Evolutionary conservation across 2,329 filamentous ascomycete species (phyloP).

Genomic region (Verticillium albo-atrum): DNA sequence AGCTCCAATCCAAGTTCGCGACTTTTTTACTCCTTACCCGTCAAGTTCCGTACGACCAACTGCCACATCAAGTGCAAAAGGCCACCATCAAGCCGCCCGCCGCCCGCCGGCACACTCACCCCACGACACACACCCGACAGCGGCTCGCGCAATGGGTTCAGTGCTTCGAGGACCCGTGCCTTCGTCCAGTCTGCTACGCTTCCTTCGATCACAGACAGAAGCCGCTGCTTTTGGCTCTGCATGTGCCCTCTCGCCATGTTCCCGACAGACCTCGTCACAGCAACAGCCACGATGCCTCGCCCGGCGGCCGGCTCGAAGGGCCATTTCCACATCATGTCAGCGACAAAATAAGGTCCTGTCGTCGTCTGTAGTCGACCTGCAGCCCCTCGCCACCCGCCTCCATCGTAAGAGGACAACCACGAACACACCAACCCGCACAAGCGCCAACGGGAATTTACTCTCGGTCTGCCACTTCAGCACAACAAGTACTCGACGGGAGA

Average conservation of each 20-base stretch:
- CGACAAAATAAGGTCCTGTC: too few species aligned
- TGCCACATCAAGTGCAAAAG: neutral
- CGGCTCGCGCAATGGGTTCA: conserved; percentile 28
- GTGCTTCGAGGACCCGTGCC: conserved; percentile 40
- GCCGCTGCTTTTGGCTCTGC: conserved; percentile 28
- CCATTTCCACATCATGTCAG: conserved; percentile 10
- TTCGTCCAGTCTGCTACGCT: conserved; percentile 60
- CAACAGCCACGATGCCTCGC: conserved; percentile 1
- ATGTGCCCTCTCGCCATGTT: conserved; percentile 38
- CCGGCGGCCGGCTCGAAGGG: neutral
- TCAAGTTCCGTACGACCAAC: neutral
- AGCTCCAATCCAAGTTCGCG: neutral
- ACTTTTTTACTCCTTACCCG: neutral
- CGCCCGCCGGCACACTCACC: too few species aligned
- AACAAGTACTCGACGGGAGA: conserved; percentile 14
- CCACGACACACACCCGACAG: neutral
- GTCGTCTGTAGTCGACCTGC: too few species aligned
- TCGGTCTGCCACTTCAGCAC: conserved; percentile 21
- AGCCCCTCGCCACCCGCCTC: conserved; percentile 2
- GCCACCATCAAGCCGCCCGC: too few species aligned
- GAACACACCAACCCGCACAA: neutral
- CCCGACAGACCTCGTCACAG: neutral
- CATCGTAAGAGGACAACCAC: too few species aligned
- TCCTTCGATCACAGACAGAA: conserved; percentile 67
- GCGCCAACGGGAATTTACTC: conserved; percentile 1